Base-by-base conservation (phyloP, 1,284 basidiomycete species). In the Hymenochaete sp. region DNA sequence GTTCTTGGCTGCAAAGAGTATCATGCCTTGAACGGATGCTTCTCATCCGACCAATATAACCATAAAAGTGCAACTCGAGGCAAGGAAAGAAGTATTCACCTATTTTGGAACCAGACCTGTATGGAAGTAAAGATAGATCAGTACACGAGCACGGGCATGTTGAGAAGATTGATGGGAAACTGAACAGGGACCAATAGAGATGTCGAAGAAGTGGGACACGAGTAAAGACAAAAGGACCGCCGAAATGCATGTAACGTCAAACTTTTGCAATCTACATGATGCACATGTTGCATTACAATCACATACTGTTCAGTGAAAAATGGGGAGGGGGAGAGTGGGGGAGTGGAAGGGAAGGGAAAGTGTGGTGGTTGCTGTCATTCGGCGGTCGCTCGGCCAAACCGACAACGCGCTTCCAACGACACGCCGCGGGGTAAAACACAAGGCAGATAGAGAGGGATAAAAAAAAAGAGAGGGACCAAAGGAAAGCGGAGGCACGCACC, bases 51-150 rank as follows among this genome's bases (percentile, higher is more conserved):
- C 32, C 21, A 16, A 16, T 35, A 16, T 35, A 16, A 16, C 21
- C 5, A 8, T 35, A 35, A 8, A 35, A 6, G 32, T n/a, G n/a
- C n/a, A n/a, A n/a, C n/a, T n/a, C n/a, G n/a, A n/a, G n/a, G n/a
- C n/a, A 35, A 21, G 13, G 24, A 28, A 42, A 38, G 7, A 38
- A 22, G 29, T 41, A 64, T 67, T 54, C 56, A 85, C 83, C 88
- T 74, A 62, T 93, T 93, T 65, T 92, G 89, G 63, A 93, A 93
- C 89, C 89, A 91, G 32, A 87, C 83, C 82, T 86, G 56, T 47
- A 36, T 16, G 22, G 16, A 41, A 33, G 31, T 26, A 35, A 21
- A 25, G 10, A 16, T 27, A 14, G 28, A 26, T 14, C 24, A 31
- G 28, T 31, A 10, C 28, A 31, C 9, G 32, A n/a, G 6, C 14